Conservation (phyloP, 768 basidiomycete species). For the Boletus sp. region DNA sequence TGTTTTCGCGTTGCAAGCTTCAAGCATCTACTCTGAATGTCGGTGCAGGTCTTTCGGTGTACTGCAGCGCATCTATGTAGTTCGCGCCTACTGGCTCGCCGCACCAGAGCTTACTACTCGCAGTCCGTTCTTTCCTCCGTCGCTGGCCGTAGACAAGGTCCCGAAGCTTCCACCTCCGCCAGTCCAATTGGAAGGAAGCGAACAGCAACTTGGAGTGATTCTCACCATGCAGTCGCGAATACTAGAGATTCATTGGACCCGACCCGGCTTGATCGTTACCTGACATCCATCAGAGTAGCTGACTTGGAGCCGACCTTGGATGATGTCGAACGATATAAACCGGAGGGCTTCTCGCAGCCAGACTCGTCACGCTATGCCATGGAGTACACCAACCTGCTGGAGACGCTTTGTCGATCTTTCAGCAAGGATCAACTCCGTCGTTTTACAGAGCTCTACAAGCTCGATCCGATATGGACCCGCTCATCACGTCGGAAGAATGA, state of each 20-base stretch:
- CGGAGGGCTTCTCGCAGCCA: slow-evolving; percentile 37
- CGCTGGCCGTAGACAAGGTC: slow-evolving; percentile 3
- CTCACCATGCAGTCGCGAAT: not conserved
- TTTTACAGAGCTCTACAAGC: slow-evolving; percentile 48
- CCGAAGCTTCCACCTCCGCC: slow-evolving; percentile 4
- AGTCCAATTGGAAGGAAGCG: not conserved
- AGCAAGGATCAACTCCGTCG: slow-evolving; percentile 55
- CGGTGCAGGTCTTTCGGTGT: slow-evolving; percentile 15
- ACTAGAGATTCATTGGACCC: slow-evolving; percentile 35
- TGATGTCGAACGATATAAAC: slow-evolving; percentile 61
- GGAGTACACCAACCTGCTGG: slow-evolving; percentile 52
- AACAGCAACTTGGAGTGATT: not conserved
- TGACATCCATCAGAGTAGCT: slow-evolving; percentile 48
- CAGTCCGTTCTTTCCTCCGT: slow-evolving; percentile 19
- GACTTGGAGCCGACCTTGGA: slow-evolving; percentile 48
- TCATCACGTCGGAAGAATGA: slow-evolving; percentile 37
- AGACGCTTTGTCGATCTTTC: slow-evolving; percentile 59
- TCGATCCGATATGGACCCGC: slow-evolving; percentile 35
- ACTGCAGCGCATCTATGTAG: slow-evolving; percentile 13
- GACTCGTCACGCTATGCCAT: slow-evolving; percentile 46
- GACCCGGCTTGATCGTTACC: slow-evolving; percentile 51
- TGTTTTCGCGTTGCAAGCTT: not conserved
- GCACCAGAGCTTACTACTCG: slow-evolving; percentile 23
- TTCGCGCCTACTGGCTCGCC: slow-evolving; percentile 12
- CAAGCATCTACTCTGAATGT: slow-evolving; percentile 16